A percentile compares a stretch with the other conserved stretches of the same genome.
Conservation (phyloP, 202 grass and related monocot species). For the Carex arenaria region DNA sequence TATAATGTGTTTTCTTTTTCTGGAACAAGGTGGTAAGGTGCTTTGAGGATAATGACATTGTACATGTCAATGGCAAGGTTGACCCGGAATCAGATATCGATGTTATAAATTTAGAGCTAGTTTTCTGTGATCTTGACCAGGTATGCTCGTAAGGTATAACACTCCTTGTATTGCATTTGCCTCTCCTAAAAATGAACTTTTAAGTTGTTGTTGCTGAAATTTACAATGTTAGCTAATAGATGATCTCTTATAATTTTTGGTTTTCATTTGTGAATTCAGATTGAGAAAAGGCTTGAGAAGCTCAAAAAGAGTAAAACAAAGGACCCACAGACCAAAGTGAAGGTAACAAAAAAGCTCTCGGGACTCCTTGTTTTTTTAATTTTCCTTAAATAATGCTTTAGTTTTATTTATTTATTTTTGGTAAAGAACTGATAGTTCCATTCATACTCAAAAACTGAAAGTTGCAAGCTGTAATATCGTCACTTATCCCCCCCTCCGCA, state of each 20-base stretch:
- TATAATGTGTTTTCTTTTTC: not conserved
- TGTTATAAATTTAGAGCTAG: constrained; percentile 89
- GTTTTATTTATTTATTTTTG: not conserved
- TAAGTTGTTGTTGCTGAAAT: not conserved
- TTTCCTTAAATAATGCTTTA: not conserved
- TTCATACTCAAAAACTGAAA: not conserved
- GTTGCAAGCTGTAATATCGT: not conserved
- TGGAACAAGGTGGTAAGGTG: constrained; percentile 72
- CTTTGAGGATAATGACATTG: constrained; percentile 95
- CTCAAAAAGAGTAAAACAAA: constrained; percentile 97
- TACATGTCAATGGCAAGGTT: constrained; percentile 94
- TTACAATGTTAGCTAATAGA: constrained; percentile 3
- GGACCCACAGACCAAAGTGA: constrained; percentile 74
- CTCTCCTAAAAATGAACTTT: not conserved
- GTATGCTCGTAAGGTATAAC: constrained; percentile 36
- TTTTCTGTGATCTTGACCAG: constrained; percentile 96
- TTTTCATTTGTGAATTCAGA: constrained; percentile 48
- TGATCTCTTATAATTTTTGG: not conserved
- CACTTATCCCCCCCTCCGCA: not conserved
- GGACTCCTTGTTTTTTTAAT: not conserved
- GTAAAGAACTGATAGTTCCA: constrained; percentile 14
- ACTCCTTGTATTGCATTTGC: constrained; percentile 9
- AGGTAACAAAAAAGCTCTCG: constrained; percentile 34
- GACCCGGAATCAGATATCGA: constrained; percentile 98
- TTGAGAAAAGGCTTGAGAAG: constrained; percentile 95